A percentile compares a stretch with the other conserved stretches of the same genome.
Evolutionary conservation across 805 yeast genomes (phyloP).

Genomic region (Cyberlindnera sargentensis): DNA sequence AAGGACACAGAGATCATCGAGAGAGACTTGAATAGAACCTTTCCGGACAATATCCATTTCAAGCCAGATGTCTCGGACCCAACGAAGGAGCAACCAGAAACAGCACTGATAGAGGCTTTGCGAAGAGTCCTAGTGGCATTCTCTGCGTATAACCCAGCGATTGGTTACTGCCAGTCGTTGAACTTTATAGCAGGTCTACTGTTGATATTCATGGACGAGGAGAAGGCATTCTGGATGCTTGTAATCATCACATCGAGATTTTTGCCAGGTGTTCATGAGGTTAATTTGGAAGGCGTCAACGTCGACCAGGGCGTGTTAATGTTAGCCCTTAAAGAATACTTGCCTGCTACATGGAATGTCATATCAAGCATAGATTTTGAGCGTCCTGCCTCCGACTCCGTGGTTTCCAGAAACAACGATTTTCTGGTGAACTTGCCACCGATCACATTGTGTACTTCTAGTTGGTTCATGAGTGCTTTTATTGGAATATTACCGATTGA

Average conservation of each 20-base stretch:
- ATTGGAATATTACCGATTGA: slow-evolving; percentile 89
- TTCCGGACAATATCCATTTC: slow-evolving; percentile 87
- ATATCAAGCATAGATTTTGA: slow-evolving; percentile 32
- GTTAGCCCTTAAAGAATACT: slow-evolving; percentile 75
- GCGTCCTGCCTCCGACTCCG: slow-evolving; percentile 23
- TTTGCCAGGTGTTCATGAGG: slow-evolving; percentile 87
- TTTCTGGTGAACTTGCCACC: slow-evolving; percentile 80
- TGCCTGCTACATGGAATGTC: slow-evolving; percentile 74
- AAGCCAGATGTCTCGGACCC: slow-evolving; percentile 31
- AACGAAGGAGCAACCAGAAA: slow-evolving; percentile 34
- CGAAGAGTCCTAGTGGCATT: slow-evolving; percentile 81
- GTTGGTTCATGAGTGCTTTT: slow-evolving; percentile 98
- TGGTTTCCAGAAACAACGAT: slow-evolving; percentile 26
- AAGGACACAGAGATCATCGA: slow-evolving; percentile 90
- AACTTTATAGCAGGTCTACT: slow-evolving; percentile 88
- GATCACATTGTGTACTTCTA: slow-evolving; percentile 84
- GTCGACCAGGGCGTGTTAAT: slow-evolving; percentile 91
- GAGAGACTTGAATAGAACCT: slow-evolving; percentile 87
- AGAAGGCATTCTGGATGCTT: slow-evolving; percentile 91
- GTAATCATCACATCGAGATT: slow-evolving; percentile 81
- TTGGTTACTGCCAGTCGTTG: slow-evolving; percentile 94
- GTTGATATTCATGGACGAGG: slow-evolving; percentile 82
- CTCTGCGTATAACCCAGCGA: slow-evolving; percentile 77
- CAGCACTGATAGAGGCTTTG: slow-evolving; percentile 59
- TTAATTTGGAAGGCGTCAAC: slow-evolving; percentile 87